Conservation (phyloP, 1,139 yeast genomes). For the Zygotorulaspora mrakii region DNA sequence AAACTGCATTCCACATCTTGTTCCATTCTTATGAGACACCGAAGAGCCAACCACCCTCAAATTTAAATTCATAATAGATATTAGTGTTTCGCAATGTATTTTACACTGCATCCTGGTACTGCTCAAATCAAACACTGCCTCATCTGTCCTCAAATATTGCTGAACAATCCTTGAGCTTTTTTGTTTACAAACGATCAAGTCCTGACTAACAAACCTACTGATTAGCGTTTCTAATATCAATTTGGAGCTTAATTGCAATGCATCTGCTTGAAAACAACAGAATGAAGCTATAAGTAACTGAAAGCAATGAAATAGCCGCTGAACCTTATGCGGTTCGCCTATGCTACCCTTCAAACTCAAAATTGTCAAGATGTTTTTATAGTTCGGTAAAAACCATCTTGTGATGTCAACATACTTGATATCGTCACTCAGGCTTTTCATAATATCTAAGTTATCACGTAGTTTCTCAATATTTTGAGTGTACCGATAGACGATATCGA, state of each 20-base stretch:
- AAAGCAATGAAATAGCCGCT: conserved; percentile 16
- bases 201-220: conserved; percentile 14
- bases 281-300: conserved; percentile 22
- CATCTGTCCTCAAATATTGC: conserved; percentile 5
- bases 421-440: conserved; percentile 15
- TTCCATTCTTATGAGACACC: conserved; percentile 3
- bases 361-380: conserved; percentile 11
- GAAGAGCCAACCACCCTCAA: conserved; percentile 3
- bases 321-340: conserved; percentile 2
- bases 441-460: conserved; percentile 7
- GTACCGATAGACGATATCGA: conserved; percentile 19
- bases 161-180: conserved; percentile 11
- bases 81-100: conserved; percentile 12
- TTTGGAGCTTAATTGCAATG: conserved; percentile 7
- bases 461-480: conserved; percentile 8
- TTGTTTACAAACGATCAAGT: conserved; percentile 12
- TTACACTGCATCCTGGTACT: conserved; percentile 8
- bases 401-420: conserved; percentile 14
- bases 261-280: conserved; percentile 13
- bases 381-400: conserved; percentile 22
- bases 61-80: conserved; percentile 9
- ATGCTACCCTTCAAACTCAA: conserved; percentile 2
- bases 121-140: conserved; percentile 3
- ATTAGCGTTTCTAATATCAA: conserved; percentile 15
- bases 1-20: conserved; percentile 4